These are phyloP conservation scores for Debaryomyces psychrophilus DNA, from an alignment of 1,139 yeast species.

Conservation along the genomic window DNA sequence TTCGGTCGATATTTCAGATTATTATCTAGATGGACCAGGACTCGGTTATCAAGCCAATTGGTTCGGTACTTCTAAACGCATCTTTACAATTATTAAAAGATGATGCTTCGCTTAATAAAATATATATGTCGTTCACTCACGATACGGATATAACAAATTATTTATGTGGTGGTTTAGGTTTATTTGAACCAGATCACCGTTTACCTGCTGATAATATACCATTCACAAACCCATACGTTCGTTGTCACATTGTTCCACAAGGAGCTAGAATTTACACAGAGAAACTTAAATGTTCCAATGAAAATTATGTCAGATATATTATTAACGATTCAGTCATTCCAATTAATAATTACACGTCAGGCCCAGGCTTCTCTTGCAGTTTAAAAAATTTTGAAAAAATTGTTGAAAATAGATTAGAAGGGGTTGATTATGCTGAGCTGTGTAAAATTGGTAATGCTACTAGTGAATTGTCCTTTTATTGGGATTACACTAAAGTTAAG, in stretches of 20 bases:
- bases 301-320: conserved; percentile 48
- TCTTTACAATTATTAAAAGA: conserved; percentile 46
- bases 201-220: conserved; percentile 31
- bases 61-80: conserved; percentile 54
- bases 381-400: conserved; percentile 40
- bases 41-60: conserved; percentile 44
- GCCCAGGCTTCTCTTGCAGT: conserved; percentile 63
- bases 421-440: conserved; percentile 29
- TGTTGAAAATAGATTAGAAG: conserved; percentile 32
- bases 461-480: conserved; percentile 40
- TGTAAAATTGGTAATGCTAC: conserved; percentile 42
- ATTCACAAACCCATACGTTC: conserved; percentile 46
- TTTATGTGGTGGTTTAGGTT: conserved; percentile 51
- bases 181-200: conserved; percentile 36
- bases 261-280: conserved; percentile 58
- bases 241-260: conserved; percentile 57
- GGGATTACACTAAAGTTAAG: conserved; percentile 34
- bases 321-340: conserved; percentile 64
- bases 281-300: conserved; percentile 45
- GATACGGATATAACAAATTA: conserved; percentile 58
- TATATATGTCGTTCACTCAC: conserved; percentile 58
- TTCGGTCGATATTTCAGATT: conserved; percentile 44
- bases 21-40: conserved; percentile 57
- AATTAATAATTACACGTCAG: conserved; percentile 49
- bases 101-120: conserved; percentile 26